phyloP scores from a whole-genome alignment of 805 yeast genomes.

The Sugiyamaella mastotermitis region DNA sequence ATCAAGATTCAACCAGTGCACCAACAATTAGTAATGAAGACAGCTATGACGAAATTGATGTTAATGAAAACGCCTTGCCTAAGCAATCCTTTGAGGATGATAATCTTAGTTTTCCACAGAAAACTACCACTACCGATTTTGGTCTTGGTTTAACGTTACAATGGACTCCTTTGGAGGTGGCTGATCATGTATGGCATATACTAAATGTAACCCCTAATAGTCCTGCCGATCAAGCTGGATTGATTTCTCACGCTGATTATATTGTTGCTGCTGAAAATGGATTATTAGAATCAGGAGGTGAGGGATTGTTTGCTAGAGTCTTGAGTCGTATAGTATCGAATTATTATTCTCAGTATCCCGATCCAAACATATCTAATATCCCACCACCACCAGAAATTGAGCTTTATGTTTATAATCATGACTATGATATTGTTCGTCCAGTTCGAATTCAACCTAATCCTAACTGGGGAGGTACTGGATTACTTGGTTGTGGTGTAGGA shows the following conservation, averaged over 20 bases:
- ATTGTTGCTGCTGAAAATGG: slow-evolving; percentile 88
- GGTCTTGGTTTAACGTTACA: slow-evolving; percentile 61
- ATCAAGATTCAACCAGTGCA: not conserved
- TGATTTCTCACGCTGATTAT: slow-evolving; percentile 81
- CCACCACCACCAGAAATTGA: slow-evolving; percentile 36
- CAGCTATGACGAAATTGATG: no score
- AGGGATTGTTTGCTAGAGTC: slow-evolving; percentile 64
- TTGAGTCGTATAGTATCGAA: slow-evolving; percentile 42
- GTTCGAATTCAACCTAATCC: slow-evolving; percentile 70
- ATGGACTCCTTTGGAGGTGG: slow-evolving; percentile 66
- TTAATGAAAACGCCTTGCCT: no score
- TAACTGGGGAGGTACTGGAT: slow-evolving; percentile 78
- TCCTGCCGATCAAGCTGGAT: slow-evolving; percentile 80
- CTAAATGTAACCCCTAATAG: slow-evolving; percentile 63
- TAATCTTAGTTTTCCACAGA: not conserved
- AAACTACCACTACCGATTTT: slow-evolving; percentile 37
- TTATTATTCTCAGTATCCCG: slow-evolving; percentile 31
- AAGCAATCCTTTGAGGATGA: not conserved
- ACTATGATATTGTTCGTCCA: slow-evolving; percentile 78
- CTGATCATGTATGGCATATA: slow-evolving; percentile 85
- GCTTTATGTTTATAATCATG: slow-evolving; percentile 80
- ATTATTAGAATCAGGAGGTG: slow-evolving; percentile 79
- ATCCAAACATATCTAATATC: slow-evolving; percentile 17
- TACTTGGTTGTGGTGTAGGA: slow-evolving; percentile 92
- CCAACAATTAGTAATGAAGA: not conserved